Percentiles rank a stretch among this genome's conserved stretches.
These are phyloP conservation scores for Strobilomyces echinocephalus DNA, from an alignment of 768 basidiomycete genomes.

Conservation along the genomic window DNA sequence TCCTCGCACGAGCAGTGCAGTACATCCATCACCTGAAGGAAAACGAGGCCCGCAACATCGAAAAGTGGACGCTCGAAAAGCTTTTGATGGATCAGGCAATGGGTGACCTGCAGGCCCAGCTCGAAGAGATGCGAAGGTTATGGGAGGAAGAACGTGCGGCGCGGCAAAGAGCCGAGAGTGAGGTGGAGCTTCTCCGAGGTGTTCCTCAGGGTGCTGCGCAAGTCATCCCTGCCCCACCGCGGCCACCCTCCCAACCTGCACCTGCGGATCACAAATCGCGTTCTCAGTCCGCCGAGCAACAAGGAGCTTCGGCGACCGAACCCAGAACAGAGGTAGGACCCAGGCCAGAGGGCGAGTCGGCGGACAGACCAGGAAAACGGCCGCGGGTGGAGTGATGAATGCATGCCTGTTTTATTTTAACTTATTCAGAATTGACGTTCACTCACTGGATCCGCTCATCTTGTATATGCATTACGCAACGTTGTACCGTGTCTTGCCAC, in stretches of 20 bases:
- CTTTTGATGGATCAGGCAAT: constrained; percentile 88
- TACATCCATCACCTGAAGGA: constrained; percentile 91
- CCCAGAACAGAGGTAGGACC: constrained; percentile 20
- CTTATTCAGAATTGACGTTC: constrained; percentile 13
- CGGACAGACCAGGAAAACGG: constrained; percentile 31
- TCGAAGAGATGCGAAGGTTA: constrained; percentile 74
- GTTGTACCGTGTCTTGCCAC: constrained; percentile 3
- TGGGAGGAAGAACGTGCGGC: constrained; percentile 74
- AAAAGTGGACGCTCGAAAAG: constrained; percentile 93
- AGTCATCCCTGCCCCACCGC: constrained; percentile 3
- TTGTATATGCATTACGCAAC: constrained; percentile 6
- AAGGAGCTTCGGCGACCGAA: constrained; percentile 14
- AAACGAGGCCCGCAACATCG: constrained; percentile 85
- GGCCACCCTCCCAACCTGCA: constrained; percentile 17
- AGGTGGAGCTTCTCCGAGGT: constrained; percentile 53
- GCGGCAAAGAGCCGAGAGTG: constrained; percentile 57
- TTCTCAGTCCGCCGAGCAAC: constrained; percentile 28
- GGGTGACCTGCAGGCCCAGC: constrained; percentile 78
- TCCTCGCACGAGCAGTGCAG: constrained; percentile 81
- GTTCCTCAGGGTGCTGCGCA: constrained; percentile 17
- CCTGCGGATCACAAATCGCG: constrained; percentile 14
- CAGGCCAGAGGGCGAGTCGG: constrained; percentile 18
- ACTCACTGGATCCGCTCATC: constrained; percentile 10
- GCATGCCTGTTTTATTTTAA: constrained; percentile 7
- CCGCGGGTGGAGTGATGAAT: constrained; percentile 26